Evolutionary conservation across 129 eudicot species (phyloP).

Genomic region (Escallonia herrerae): DNA sequence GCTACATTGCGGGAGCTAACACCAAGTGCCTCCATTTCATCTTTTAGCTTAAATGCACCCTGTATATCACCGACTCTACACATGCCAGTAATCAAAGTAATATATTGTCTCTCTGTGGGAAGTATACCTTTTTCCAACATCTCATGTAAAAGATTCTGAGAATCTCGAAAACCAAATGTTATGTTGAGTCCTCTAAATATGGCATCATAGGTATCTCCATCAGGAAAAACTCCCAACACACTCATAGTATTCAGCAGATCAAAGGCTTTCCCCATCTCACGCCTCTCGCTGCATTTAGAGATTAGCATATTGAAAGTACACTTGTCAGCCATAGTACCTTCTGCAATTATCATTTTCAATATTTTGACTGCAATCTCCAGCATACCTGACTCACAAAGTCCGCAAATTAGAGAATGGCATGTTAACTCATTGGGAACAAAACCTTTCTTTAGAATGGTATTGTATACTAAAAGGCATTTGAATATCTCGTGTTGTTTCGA

Average conservation of each 20-base stretch:
- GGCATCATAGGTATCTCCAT: conserved; percentile 47
- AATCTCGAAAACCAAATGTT: conserved; percentile 27
- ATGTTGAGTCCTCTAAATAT: conserved; percentile 54
- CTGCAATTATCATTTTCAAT: conserved; percentile 57
- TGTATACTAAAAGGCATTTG: conserved; percentile 45
- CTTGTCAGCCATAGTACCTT: conserved; percentile 43
- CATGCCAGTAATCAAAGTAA: conserved; percentile 56
- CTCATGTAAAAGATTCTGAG: conserved; percentile 36
- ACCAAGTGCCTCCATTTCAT: conserved; percentile 48
- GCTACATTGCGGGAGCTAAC: conserved; percentile 39
- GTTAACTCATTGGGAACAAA: conserved; percentile 71
- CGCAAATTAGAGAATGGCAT: conserved; percentile 55
- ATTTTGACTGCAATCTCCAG: conserved; percentile 60
- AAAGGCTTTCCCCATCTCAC: conserved; percentile 55
- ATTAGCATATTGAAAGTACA: conserved; percentile 60
- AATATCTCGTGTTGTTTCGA: conserved; percentile 38
- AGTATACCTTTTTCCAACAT: conserved; percentile 57
- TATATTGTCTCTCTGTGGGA: conserved; percentile 50
- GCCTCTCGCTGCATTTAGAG: conserved; percentile 41
- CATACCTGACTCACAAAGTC: conserved; percentile 53
- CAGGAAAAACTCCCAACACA: conserved; percentile 31
- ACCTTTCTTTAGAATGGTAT: conserved; percentile 41
- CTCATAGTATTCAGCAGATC: conserved; percentile 58
- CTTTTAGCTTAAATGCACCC: conserved; percentile 54
- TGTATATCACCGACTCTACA: conserved; percentile 52